Base-by-base conservation (phyloP, 495 filamentous ascomycete genomes). In the Penicillium simplicissimum region DNA sequence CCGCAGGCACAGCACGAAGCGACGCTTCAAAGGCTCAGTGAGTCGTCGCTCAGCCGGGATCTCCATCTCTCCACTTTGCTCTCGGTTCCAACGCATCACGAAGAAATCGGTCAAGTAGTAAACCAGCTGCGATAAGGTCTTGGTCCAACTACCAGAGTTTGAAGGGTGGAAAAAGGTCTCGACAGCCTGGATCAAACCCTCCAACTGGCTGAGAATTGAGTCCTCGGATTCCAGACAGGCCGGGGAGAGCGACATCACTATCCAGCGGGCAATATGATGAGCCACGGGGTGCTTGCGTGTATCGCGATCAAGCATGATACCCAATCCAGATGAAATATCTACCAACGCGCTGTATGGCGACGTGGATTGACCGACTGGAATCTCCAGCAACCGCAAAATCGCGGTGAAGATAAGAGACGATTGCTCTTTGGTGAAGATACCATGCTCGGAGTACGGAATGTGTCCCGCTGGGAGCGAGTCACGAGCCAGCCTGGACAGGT, bases 161-260 rank as follows among this genome's bases (percentile, higher is more conserved):
- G 96, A 98, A 17, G 95, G 95, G 64, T 99, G 95, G 80, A 97
- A 99, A 77, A 98, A 99, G 2, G 95, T 99, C 71, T 99, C 95
- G 48, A 98, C 89, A 14, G 92, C 96, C 70, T 98, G 89, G 63
- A 99, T 91, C 40, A 99, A 81, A 8, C 93, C 95, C 71, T 99
- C 96, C 2, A 99, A 85, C 61, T 89, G 91, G 28, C 88, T 81
- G 63, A 98, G 73, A 54, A 96, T 84, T 1, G 93, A 97, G 60
- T 89, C 87, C 43, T 85, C 81, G n/a, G 85, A 78, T 48, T 91
- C 86, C 21, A 96, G 79, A 69, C 91, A 96, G 35, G 86, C 78
- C 1, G 95, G 95, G 0, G 96, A 98, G 34, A 99, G 75, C 3
- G 93, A 97, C 85, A 93, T 91, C 40, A 96, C 87, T 49, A 99